Evolutionary conservation across 495 filamentous ascomycete species (phyloP), one percentile per base, ranked within the genome.

Genomic region (Hypoxylon rickii): DNA sequence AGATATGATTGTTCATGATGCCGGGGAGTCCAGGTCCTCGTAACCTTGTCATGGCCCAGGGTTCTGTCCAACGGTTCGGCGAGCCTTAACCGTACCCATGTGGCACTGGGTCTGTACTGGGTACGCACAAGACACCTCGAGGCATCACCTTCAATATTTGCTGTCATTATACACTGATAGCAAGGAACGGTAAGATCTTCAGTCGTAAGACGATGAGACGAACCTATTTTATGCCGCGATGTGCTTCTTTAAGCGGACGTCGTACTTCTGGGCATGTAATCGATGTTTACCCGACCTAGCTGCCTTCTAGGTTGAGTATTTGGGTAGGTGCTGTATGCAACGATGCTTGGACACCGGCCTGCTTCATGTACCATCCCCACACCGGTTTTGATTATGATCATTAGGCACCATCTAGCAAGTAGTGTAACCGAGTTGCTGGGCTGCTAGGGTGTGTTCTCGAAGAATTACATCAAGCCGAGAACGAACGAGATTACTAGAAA

Each of bases 61-160:
- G 24, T 54, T 33, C 22, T 47, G 18, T 18, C 48, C 47, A 49
- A 52, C 58, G 37, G 51, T 51, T 56, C 37, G 46, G 34, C 37
- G 32, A 63, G 52, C 47, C 48, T 49, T 56, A 33, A 39, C 31
- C 19, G 21, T 39, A 44, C 48, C 59, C 59, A 58, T 63, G 59
- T 54, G 44, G 51, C 42, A 33, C 44, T 46, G 44, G 32, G 44
- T 16, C 20, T 20, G 36, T 4, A 7, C 16, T 54, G 24, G 33
- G 10, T 24, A 53, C 29, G 59, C 59, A 58, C 59, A 48, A 54
- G 59, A 19, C 52, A 26, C 48, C 40, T n/a, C 26, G 16, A 57
- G 53, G 53, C 26, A 42, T 53, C 11, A 24, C 20, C 44, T 26
- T 52, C 34, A 39, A 53, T 62, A 62, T 48, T 48, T 56, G 24